A percentile compares a stretch with the other conserved stretches of the same genome.
phyloP scores from a whole-genome alignment of 305 asterid species.

The Rubia peregrina region DNA sequence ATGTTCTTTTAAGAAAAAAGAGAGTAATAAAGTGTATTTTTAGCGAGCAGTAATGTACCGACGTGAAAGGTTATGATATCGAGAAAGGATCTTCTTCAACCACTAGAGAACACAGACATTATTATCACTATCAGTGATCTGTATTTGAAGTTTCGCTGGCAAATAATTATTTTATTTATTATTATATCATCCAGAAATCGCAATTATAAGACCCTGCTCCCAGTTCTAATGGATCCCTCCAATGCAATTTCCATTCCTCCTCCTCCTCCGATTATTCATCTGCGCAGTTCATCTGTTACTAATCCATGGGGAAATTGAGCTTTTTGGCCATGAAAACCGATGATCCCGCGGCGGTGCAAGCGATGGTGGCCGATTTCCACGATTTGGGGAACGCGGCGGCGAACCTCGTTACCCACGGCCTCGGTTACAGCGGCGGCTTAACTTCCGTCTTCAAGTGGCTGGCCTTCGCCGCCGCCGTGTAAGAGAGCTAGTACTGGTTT shows the following conservation, averaged over 20 bases:
- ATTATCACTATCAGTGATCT: background rate
- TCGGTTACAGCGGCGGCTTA: constrained; percentile 44
- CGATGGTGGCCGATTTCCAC: constrained; percentile 55
- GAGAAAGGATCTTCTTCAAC: background rate
- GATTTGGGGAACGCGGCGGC: constrained; percentile 51
- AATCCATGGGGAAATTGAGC: constrained; percentile 24
- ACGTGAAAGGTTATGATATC: background rate
- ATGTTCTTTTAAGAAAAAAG: too few relatives aligned
- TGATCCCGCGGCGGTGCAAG: constrained; percentile 30
- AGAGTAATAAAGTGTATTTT: too few relatives aligned
- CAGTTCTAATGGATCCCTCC: background rate
- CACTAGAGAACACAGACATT: background rate
- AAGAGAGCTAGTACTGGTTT: constrained; percentile 13
- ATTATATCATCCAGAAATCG: background rate
- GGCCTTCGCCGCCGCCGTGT: constrained; percentile 81
- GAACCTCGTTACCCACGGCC: constrained; percentile 56
- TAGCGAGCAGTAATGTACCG: background rate
- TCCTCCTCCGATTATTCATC: background rate
- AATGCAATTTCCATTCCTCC: background rate
- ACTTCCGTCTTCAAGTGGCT: constrained; percentile 72
- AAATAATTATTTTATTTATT: background rate
- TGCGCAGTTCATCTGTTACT: background rate
- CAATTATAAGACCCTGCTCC: background rate
- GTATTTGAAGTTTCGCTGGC: background rate
- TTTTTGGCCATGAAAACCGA: constrained; percentile 70